These are phyloP conservation scores for Avena atlantica DNA, from an alignment of 176 grass and related monocot species.

Conservation along the genomic window DNA sequence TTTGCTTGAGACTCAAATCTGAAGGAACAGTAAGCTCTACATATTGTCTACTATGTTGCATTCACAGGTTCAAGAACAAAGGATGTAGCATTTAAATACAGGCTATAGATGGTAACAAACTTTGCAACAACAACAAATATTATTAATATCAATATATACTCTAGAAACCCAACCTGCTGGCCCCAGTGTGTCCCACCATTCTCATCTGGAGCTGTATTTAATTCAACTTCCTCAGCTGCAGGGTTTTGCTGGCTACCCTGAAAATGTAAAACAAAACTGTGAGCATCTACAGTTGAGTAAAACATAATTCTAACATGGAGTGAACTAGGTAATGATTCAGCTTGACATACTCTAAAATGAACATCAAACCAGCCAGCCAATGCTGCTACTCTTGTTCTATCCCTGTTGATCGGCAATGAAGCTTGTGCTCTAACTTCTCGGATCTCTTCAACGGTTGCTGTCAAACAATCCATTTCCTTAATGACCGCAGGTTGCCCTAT, in stretches of 20 bases:
- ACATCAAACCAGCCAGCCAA: constrained; percentile 99
- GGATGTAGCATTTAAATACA: background rate
- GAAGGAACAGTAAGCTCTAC: background rate
- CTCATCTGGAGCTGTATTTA: constrained; percentile 84
- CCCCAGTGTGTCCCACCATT: constrained; percentile 89
- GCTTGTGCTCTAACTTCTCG: constrained; percentile 66
- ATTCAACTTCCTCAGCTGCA: constrained; percentile 70
- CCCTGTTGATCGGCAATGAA: constrained; percentile 60
- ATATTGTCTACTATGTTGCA: constrained; percentile 6
- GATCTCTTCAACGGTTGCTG: constrained; percentile 87
- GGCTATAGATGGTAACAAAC: background rate
- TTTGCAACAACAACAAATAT: background rate
- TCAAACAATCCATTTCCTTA: constrained; percentile 97
- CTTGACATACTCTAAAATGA: constrained; percentile 81
- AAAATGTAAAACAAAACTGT: constrained; percentile 28
- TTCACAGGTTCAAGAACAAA: background rate
- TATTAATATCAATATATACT: background rate
- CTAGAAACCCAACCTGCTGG: constrained; percentile 76
- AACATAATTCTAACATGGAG: constrained; percentile 17
- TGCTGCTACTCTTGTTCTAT: constrained; percentile 72
- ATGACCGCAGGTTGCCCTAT: constrained; percentile 75
- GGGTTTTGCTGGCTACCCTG: constrained; percentile 76
- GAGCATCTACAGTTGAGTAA: constrained; percentile 16
- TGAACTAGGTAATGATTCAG: background rate
- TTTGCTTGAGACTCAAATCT: background rate